Evolutionary conservation across 148 eudicot genomes (phyloP), one percentile per base, ranked within the genome.

Genomic region (Camellia japonica): DNA sequence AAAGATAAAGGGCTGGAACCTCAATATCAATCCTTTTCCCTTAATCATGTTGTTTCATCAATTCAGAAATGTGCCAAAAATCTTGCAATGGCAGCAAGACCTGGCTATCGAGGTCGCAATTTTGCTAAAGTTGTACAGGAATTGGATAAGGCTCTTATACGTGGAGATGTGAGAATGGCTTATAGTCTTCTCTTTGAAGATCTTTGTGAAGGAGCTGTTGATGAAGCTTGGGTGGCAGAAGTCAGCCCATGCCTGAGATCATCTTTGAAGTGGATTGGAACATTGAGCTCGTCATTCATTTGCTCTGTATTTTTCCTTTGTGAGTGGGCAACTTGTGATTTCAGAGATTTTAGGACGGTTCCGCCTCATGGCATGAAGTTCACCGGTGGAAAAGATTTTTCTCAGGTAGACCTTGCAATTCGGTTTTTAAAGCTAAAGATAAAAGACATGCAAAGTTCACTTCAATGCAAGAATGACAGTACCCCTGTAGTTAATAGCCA

Each of bases 251-350:
- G 92, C 82, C 84, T 97, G 80, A 84, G 91, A 63, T 87, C 95
- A 77, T 87, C 95, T 13, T 82, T 97, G 75, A 87, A 91, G 87
- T 87, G 92, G 91, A 88, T 97, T 30, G 87, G 91, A 19, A 84
- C 87, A 23, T 89, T 88, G 51, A 83, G 87, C 68, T 75, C 80
- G 41, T 85, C 97, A 43, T 85, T 91, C 66, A 69, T 97, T 69
- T 88, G 90, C 86, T 97, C 99, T 42, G 90, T 91, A 13, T 94
- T 97, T 85, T 88, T 97, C 76, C 90, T 97, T 80, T 97, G 97
- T 74, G 99, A 97, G 85, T 97, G 99, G 99, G 97, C 97, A 74
- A 87, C 97, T 41, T 97, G 97, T 87, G 95, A 92, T 83, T 94
- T 91, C 52, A 84, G 98, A 79, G 91, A 94, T 83, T 89, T 89